Percentiles rank a stretch among this genome's conserved stretches.
These are phyloP conservation scores for Phytophthora nicotianae DNA, from an alignment of 352 stramenopile species.

Conservation along the genomic window DNA sequence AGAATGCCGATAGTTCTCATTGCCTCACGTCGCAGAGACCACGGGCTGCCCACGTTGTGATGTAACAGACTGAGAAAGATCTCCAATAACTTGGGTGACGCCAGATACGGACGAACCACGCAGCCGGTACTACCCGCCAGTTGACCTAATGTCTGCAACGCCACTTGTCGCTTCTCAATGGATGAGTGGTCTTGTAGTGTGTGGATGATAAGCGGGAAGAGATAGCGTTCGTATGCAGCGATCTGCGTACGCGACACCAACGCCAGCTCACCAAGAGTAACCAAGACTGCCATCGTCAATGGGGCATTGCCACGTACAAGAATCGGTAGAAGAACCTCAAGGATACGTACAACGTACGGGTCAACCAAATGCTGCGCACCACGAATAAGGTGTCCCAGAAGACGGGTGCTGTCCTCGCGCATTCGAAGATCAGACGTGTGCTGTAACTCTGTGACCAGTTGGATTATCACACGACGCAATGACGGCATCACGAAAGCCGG, in stretches of 20 bases:
- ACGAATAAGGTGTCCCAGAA: constrained; percentile 87
- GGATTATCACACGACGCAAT: constrained; percentile 93
- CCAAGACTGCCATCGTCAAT: constrained; percentile 74
- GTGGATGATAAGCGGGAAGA: constrained; percentile 96
- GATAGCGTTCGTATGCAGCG: constrained; percentile 92
- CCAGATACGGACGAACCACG: constrained; percentile 95
- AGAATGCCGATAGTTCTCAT: constrained; percentile 97
- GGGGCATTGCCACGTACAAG: constrained; percentile 87
- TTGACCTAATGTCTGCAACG: constrained; percentile 95
- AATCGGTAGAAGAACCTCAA: constrained; percentile 84
- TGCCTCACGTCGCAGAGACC: constrained; percentile 94
- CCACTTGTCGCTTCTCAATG: constrained; percentile 95
- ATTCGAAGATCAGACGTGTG: constrained; percentile 89
- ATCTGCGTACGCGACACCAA: constrained; percentile 91
- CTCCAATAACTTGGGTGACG: constrained; percentile 95
- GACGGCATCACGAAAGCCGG: constrained; percentile 95
- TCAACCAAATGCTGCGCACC: constrained; percentile 88
- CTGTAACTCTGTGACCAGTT: constrained; percentile 95
- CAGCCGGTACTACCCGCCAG: constrained; percentile 94
- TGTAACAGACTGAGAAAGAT: constrained; percentile 95
- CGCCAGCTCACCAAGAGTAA: constrained; percentile 92
- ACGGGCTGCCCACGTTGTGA: constrained; percentile 89
- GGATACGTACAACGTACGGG: constrained; percentile 76
- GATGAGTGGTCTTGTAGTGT: constrained; percentile 97
- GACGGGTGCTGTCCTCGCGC: constrained; percentile 89